Evolutionary conservation across 257 asterid genomes (phyloP).

Genomic region (Capsicum chinense): DNA sequence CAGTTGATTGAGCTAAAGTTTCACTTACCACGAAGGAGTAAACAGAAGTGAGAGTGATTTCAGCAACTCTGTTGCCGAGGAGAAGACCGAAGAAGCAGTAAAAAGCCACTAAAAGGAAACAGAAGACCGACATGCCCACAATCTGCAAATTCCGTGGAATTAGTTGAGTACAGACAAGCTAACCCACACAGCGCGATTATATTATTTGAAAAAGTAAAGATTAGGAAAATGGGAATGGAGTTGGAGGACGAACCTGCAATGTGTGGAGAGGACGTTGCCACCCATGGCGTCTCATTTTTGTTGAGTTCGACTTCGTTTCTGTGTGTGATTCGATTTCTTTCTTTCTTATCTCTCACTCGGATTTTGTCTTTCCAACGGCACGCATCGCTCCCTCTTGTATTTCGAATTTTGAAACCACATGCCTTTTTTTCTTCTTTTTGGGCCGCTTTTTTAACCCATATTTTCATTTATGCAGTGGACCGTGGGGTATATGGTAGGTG

Average conservation of each 20-base stretch:
- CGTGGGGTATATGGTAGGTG: too few species aligned
- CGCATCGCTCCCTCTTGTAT: neutral
- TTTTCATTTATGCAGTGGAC: neutral
- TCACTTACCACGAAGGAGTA: constrained; percentile 69
- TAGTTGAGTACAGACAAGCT: too few species aligned
- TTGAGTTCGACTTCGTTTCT: neutral
- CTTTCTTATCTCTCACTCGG: too few species aligned
- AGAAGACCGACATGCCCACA: constrained; percentile 76
- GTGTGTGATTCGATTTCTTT: too few species aligned
- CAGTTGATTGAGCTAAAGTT: neutral
- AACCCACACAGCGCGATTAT: too few species aligned
- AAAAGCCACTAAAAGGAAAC: constrained; percentile 67
- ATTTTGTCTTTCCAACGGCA: constrained; percentile 19
- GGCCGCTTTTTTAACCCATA: constrained; percentile 5
- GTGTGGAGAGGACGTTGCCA: constrained; percentile 98
- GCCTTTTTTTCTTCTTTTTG: neutral
- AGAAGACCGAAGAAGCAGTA: constrained; percentile 87
- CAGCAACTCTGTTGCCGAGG: constrained; percentile 67
- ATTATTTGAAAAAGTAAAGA: too few species aligned
- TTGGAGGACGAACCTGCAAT: constrained; percentile 58
- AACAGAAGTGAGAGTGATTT: constrained; percentile 58
- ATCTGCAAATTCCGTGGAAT: constrained; percentile 49
- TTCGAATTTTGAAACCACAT: constrained; percentile 25
- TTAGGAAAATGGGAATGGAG: neutral
- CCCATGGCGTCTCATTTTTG: constrained; percentile 79